A percentile compares a stretch with the other conserved stretches of the same genome.
Evolutionary conservation across 2,329 filamentous ascomycete genomes (phyloP).

Genomic region (Apiospora pterosperma): DNA sequence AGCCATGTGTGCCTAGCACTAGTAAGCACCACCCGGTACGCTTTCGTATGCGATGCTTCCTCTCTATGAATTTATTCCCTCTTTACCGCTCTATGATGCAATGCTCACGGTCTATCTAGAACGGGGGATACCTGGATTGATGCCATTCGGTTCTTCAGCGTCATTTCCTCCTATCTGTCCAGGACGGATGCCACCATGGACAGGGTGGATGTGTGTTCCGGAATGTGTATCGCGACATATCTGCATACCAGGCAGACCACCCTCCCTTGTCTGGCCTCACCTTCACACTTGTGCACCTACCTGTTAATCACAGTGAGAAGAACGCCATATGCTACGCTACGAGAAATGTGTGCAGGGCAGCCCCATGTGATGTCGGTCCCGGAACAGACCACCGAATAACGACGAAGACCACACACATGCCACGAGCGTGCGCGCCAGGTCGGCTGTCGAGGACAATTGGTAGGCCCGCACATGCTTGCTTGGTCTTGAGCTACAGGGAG

Average conservation of each 20-base stretch:
- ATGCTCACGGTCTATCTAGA: background rate
- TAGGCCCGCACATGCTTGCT: background rate
- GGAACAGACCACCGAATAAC: background rate
- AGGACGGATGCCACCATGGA: background rate
- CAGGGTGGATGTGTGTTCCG: background rate
- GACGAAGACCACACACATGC: background rate
- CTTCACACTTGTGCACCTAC: too few species aligned
- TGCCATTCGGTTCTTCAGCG: background rate
- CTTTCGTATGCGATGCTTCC: background rate
- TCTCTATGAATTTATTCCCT: background rate
- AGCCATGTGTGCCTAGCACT: background rate
- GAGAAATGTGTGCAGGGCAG: background rate
- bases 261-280: too few species aligned
- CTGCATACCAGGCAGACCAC: too few species aligned
- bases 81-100: background rate
- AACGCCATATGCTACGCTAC: background rate
- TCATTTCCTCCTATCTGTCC: background rate
- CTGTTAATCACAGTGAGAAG: background rate
- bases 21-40: too few species aligned
- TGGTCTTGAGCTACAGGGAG: background rate
- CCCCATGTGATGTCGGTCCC: background rate
- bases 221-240: too few species aligned
- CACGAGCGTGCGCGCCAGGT: background rate
- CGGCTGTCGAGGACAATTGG: background rate
- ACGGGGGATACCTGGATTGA: background rate